Percentiles rank a stretch among this genome's conserved stretches.
Conservation (phyloP, 1,284 basidiomycete genomes). For the Takashimella koratensis region DNA sequence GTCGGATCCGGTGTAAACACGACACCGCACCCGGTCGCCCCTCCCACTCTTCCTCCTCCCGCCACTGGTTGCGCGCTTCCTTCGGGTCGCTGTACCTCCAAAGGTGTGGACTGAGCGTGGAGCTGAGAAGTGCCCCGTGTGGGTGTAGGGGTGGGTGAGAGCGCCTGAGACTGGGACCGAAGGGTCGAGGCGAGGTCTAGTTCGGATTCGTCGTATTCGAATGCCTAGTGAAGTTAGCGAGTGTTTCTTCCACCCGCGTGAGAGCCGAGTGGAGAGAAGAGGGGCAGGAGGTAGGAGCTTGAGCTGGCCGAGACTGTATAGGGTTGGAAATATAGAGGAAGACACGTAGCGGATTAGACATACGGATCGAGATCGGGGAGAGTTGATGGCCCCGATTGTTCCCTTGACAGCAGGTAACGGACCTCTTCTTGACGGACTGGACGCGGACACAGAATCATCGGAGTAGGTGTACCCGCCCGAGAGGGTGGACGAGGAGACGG, state of each 20-base stretch:
- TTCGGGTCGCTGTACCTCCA: too few species aligned
- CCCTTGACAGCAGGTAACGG: neutral
- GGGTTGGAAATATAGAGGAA: neutral
- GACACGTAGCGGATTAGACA: neutral
- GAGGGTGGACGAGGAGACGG: neutral
- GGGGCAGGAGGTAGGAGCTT: neutral
- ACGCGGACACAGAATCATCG: neutral
- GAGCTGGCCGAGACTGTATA: neutral
- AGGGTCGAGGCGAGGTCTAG: neutral
- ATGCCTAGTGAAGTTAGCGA: too few species aligned
- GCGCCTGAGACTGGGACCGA: neutral
- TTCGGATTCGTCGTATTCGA: neutral
- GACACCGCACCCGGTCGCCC: neutral
- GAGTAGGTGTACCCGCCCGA: neutral
- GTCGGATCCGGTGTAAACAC: neutral
- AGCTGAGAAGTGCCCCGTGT: too few species aligned
- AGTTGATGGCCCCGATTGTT: neutral
- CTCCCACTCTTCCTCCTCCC: too few species aligned
- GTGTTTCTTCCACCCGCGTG: too few species aligned
- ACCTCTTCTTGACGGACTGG: neutral
- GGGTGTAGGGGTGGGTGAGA: neutral
- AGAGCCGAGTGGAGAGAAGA: too few species aligned
- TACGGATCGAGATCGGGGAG: slow-evolving; percentile 2
- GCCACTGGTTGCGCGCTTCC: too few species aligned
- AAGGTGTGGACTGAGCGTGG: too few species aligned